Base-by-base conservation (phyloP, 257 asterid species). In the Gentiana dahurica region DNA sequence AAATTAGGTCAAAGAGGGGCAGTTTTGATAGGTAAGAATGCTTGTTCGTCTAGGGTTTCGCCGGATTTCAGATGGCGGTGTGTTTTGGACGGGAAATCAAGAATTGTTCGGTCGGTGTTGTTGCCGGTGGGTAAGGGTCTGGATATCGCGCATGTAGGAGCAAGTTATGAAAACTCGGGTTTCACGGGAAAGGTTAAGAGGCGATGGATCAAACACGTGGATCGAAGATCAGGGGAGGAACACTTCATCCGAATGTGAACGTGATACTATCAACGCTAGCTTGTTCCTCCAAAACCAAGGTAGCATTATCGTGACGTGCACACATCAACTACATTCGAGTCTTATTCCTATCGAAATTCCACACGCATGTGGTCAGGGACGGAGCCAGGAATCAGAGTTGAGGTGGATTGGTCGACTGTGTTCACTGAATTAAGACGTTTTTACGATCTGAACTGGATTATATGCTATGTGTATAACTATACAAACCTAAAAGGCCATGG, bases 101-200 rank as follows among this genome's bases (percentile, higher is more conserved):
- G 95, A 69, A 76, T 90, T 3, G 96, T 84, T 24, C 69, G 91
- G 1, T 74, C 92, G 5, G 92, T 84, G 57, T 73, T 81, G 59
- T 37, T 90, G 69, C 98, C 98, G 12, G 98, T 90, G 59, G 98
- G 96, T 45, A 68, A 84, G 41, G 96, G 98, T 2, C 38, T 90
- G 55, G 89, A 90, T 51, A 79, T 87, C 2, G 96, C 85, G 0
- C 88, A 90, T 57, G 72, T 87, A 1, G 94, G 94, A 60, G 75
- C 79, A 11, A 65, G 59, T 51, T 78, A 75, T 9, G 79, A 76
- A 55, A 63, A 45, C 11, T 38, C 65, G 8, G 75, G 24, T 24
- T 24, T 24, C 24, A 24, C 24, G 24, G 24, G 24, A 24, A 24
- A 24, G 24, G 1, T 24, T 0, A 35, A 47, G 54, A 75, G 86